These are phyloP conservation scores for Plasmodium ovale DNA, from an alignment of 169 alveolate genomes.

Conservation along the genomic window DNA sequence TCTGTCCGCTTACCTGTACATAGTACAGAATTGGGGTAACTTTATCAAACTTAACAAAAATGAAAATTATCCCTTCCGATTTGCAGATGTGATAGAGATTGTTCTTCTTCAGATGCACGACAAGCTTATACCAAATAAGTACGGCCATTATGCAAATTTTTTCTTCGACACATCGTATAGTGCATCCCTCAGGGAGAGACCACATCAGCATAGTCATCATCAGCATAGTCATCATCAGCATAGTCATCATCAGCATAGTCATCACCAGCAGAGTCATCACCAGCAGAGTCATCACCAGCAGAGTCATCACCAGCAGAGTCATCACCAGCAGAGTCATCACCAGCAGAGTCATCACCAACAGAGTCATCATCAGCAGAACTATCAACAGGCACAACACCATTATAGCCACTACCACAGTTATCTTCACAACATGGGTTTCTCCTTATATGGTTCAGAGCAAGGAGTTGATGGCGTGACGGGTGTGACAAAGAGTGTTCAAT, in stretches of 20 bases:
- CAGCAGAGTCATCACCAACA: not conserved
- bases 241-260: too few relatives aligned
- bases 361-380: too few relatives aligned
- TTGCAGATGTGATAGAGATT: slow-evolving; percentile 35
- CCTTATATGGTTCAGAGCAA: slow-evolving; percentile 9
- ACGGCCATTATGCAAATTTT: slow-evolving; percentile 29
- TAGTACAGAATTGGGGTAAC: slow-evolving; percentile 46
- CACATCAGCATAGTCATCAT: too few relatives aligned
- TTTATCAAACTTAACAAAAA: slow-evolving; percentile 37
- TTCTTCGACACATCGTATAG: slow-evolving; percentile 72
- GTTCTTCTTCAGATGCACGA: slow-evolving; percentile 18
- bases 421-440: not conserved
- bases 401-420: not conserved
- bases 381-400: not conserved
- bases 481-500: slow-evolving; percentile 2
- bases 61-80: slow-evolving; percentile 40
- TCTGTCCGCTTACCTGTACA: slow-evolving; percentile 24
- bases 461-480: not conserved
- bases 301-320: not conserved
- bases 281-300: not conserved
- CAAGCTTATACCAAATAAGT: slow-evolving; percentile 8
- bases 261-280: too few relatives aligned
- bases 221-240: too few relatives aligned
- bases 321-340: not conserved
- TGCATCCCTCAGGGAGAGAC: slow-evolving; percentile 21